Conservation (phyloP, 192 early-diverging fungal species). For the Umbelopsis isabellina region DNA sequence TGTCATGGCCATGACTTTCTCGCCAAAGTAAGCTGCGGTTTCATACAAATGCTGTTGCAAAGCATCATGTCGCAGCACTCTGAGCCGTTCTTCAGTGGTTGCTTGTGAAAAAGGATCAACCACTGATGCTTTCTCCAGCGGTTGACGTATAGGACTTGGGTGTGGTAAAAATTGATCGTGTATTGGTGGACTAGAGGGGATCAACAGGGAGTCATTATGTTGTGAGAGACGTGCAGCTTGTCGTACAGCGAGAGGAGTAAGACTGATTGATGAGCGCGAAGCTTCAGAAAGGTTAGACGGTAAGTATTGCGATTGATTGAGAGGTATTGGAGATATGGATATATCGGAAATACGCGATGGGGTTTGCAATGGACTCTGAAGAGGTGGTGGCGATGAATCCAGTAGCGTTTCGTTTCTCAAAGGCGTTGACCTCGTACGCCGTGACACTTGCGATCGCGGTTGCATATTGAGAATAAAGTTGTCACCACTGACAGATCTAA, state of each 20-base stretch:
- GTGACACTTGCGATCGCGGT: constrained; percentile 16
- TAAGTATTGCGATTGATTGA: constrained; percentile 11
- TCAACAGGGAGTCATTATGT: constrained; percentile 3
- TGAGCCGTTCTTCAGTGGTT: constrained; percentile 47
- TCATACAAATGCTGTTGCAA: constrained; percentile 50
- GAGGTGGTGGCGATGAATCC: constrained; percentile 6
- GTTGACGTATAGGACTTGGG: background rate
- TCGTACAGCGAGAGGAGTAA: constrained; percentile 2
- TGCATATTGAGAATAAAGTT: background rate
- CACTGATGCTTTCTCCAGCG: constrained; percentile 3
- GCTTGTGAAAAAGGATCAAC: constrained; percentile 7
- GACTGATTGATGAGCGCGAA: constrained; percentile 13
- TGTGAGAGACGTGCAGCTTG: background rate
- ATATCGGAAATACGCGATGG: constrained; percentile 15
- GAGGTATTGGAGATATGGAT: constrained; percentile 12
- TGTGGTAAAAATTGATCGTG: background rate
- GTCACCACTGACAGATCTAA: background rate
- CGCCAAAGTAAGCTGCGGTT: constrained; percentile 70
- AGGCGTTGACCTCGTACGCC: constrained; percentile 16
- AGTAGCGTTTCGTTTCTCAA: constrained; percentile 8
- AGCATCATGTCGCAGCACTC: constrained; percentile 57
- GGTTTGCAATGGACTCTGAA: constrained; percentile 16
- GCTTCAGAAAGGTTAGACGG: constrained; percentile 19
- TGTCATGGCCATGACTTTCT: constrained; percentile 63
- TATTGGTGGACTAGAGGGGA: background rate